Conservation (phyloP, 192 early-diverging fungal genomes). For the Entrophospora sp. region DNA sequence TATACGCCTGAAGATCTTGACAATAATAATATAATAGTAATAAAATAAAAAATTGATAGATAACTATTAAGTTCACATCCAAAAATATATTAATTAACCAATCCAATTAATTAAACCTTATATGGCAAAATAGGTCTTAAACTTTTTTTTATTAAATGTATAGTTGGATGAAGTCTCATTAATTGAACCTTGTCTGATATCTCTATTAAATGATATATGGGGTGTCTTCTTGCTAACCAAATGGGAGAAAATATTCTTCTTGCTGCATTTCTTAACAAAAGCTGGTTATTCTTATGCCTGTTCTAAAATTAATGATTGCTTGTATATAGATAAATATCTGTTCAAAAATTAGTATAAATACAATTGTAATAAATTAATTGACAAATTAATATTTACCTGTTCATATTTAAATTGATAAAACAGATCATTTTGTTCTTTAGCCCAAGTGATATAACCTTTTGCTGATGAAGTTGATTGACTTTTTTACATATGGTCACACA, state of each 20-base stretch:
- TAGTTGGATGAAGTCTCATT: not conserved
- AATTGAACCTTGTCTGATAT: not conserved
- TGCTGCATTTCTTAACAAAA: not conserved
- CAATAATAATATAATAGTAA: too few species aligned
- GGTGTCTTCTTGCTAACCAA: not conserved
- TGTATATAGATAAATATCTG: conserved; percentile 8
- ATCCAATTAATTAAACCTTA: too few species aligned
- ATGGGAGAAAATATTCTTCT: not conserved
- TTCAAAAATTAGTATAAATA: conserved; percentile 2
- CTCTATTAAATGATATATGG: not conserved
- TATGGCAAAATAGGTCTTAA: too few species aligned
- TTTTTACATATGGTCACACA: conserved; percentile 10
- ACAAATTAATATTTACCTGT: not conserved
- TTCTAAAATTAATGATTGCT: conserved; percentile 3
- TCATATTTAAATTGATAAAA: conserved; percentile 13
- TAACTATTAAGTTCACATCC: too few species aligned
- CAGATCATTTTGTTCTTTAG: conserved; percentile 2
- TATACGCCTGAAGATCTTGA: too few species aligned
- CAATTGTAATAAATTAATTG: too few species aligned
- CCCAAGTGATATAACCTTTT: not conserved
- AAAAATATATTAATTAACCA: too few species aligned
- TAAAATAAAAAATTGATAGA: too few species aligned
- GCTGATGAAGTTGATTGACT: not conserved
- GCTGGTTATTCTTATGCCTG: not conserved
- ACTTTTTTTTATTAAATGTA: too few species aligned